These are phyloP conservation scores for Alternaria sp. DNA, from an alignment of 2,329 filamentous ascomycete genomes.

Conservation along the genomic window DNA sequence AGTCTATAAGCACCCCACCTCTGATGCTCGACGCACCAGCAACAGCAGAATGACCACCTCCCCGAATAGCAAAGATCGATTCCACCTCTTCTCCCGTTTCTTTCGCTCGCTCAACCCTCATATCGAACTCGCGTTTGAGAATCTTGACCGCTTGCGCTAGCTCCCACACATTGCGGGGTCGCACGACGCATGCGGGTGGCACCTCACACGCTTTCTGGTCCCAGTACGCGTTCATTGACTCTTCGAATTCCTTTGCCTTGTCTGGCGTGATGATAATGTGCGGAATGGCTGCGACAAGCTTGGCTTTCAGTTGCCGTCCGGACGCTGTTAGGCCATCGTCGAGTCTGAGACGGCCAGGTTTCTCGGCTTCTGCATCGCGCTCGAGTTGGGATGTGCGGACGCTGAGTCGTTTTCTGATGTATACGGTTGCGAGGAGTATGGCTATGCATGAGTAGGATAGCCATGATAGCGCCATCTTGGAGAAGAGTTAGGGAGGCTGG, in stretches of 20 bases:
- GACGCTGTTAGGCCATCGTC: slow-evolving; percentile 10
- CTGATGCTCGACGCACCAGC: slow-evolving; percentile 29
- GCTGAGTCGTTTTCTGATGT: slow-evolving; percentile 15
- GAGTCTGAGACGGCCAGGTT: slow-evolving; percentile 1
- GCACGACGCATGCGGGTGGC: slow-evolving; percentile 40
- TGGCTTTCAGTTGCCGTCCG: slow-evolving; percentile 13
- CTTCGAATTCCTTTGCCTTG: slow-evolving; percentile 6
- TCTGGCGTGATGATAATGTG: slow-evolving; percentile 16
- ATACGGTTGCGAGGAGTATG: slow-evolving; percentile 2
- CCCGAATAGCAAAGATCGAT: slow-evolving; percentile 55
- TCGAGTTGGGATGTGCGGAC: slow-evolving; percentile 13
- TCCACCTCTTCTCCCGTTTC: background rate
- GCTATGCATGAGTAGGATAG: slow-evolving; percentile 5
- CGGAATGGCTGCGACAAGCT: slow-evolving; percentile 17
- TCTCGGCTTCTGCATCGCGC: slow-evolving; percentile 15
- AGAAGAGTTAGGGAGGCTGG: background rate
- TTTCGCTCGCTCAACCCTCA: slow-evolving; percentile 15
- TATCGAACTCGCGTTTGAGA: slow-evolving; percentile 37
- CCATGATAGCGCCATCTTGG: background rate
- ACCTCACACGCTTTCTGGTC: slow-evolving; percentile 45
- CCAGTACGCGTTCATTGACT: slow-evolving; percentile 35
- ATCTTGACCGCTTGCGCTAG: slow-evolving; percentile 37
- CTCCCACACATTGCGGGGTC: slow-evolving; percentile 35
- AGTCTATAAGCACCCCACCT: slow-evolving; percentile 25
- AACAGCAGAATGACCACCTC: slow-evolving; percentile 51